These are phyloP conservation scores for Cicer bijugum DNA, from an alignment of 306 rosid genomes.

Conservation along the genomic window DNA sequence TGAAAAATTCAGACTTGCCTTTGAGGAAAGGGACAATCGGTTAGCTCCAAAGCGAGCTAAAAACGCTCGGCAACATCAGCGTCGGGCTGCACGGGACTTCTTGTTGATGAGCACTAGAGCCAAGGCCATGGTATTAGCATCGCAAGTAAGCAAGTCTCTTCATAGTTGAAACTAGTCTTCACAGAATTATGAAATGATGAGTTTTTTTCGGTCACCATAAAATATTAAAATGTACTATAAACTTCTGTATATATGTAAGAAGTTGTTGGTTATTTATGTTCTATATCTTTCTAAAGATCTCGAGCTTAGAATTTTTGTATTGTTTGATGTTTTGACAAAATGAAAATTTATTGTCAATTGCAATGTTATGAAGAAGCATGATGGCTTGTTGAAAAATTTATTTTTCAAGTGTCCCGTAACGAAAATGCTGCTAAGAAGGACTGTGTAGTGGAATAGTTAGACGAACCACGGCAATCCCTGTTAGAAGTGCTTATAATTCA, in stretches of 20 bases:
- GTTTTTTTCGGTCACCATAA: not conserved
- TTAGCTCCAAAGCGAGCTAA: conserved; percentile 91
- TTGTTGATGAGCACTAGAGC: conserved; percentile 68
- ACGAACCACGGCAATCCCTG: not conserved
- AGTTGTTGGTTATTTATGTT: conserved; percentile 10
- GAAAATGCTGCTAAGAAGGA: not conserved
- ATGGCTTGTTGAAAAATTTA: conserved; percentile 4
- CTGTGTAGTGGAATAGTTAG: not conserved
- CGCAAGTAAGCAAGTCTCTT: conserved; percentile 68
- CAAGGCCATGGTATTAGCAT: conserved; percentile 76
- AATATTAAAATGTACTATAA: conserved; percentile 41
- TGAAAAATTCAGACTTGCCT: conserved; percentile 89
- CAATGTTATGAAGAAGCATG: conserved; percentile 11
- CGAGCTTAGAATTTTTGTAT: not conserved
- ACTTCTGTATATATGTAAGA: conserved; percentile 34
- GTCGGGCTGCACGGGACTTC: conserved; percentile 79
- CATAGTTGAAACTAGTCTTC: conserved; percentile 43
- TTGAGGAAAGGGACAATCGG: conserved; percentile 83
- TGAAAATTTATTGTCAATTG: conserved; percentile 8
- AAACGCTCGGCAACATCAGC: conserved; percentile 86
- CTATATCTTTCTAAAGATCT: not conserved
- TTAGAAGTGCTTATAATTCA: not conserved
- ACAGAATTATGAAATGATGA: not conserved
- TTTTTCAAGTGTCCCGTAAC: not conserved
- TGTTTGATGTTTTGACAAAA: conserved; percentile 20